Base-by-base conservation (phyloP, 345 rosid genomes). In the Aquilaria malaccensis region DNA sequence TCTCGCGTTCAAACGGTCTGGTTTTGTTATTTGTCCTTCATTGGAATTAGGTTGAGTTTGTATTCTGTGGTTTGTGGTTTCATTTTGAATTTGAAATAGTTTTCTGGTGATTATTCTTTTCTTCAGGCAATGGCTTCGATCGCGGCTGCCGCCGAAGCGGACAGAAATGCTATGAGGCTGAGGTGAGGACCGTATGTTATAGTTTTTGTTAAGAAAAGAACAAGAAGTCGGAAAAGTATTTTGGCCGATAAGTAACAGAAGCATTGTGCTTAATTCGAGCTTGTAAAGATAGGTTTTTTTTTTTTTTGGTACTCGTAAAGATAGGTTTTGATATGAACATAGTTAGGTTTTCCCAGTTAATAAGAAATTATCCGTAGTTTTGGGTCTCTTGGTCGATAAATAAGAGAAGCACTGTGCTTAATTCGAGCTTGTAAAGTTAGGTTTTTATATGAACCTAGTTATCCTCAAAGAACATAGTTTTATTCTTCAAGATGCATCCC, bases 101-200 rank as follows among this genome's bases (percentile, higher is more conserved):
- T 0, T 10, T 48, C 31, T 61, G 29, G 0, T 33, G 7, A 2
- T 49, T 22, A 10, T 4, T 66, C 50, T 60, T 13, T 5, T 56
- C 3, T 61, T 56, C 79, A 89, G 98, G 99, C 99, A 10, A 91
- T 94, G 99, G 97, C 99, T 41, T 94, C 97, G 3, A 91, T 94
- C 68, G 86, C 89, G 55, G 86, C 95, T 0, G 85, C 96, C 12
- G 83, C 83, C 1, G 97, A 84, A 63, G 97, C 89, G 0, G 96
- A 90, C 68, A 74, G 84, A 62, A 85, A 90, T 50, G 97, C 97
- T 49, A 83, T 85, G 88, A 86, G 87, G 74, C 11, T 94, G 74
- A 90, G 99, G 97, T 88, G 60, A 15, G 12, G 32, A 37, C 43
- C 43, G 5, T 37, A 37, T 37, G 22, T 22, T 22, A 22, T 22